These are phyloP conservation scores for Cyclotella distinguenda DNA, from an alignment of 108 stramenopile genomes.

Conservation along the genomic window DNA sequence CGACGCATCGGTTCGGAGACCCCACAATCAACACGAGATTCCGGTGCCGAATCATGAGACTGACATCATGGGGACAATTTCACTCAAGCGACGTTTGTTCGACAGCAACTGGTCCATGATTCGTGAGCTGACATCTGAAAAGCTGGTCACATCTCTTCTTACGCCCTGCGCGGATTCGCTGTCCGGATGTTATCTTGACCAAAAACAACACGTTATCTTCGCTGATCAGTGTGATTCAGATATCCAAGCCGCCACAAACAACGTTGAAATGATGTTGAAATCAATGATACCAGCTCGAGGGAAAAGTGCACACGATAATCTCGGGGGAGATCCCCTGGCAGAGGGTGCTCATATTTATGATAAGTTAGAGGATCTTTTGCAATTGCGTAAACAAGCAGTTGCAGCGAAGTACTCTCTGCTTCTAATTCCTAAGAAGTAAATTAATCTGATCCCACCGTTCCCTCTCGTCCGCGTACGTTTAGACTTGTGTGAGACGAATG, in stretches of 20 bases:
- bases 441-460: background rate
- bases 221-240: slow-evolving; percentile 18
- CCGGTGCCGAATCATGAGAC: no score
- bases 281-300: slow-evolving; percentile 30
- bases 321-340: background rate
- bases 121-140: background rate
- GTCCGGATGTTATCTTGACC: slow-evolving; percentile 12
- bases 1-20: background rate
- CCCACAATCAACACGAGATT: background rate
- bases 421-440: slow-evolving; percentile 22
- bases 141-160: background rate
- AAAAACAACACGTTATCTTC: background rate
- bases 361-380: slow-evolving; percentile 21
- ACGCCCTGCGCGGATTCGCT: slow-evolving; percentile 24
- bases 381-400: slow-evolving; percentile 28
- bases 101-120: background rate
- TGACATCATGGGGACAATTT: no score
- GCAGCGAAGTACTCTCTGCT: slow-evolving; percentile 17
- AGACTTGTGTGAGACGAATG: no score
- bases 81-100: slow-evolving; percentile 9
- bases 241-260: slow-evolving; percentile 9
- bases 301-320: background rate
- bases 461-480: no score
- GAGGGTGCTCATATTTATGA: slow-evolving; percentile 1
- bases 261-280: slow-evolving; percentile 17